Conservation (phyloP, 1,284 basidiomycete species). For the Sporisorium iseilematis-ciliati region DNA sequence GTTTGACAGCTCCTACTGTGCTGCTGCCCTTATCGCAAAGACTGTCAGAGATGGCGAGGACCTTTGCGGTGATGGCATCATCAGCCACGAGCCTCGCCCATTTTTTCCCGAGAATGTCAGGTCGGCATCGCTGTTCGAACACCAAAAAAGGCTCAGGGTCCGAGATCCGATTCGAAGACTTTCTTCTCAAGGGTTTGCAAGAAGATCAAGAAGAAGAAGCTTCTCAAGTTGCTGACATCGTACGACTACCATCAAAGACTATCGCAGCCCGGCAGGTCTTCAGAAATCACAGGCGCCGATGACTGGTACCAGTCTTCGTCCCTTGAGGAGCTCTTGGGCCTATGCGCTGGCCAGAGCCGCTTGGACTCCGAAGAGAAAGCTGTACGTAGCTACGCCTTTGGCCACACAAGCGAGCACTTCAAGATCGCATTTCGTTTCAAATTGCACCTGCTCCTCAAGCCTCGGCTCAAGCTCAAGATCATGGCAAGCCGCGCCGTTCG, state of each 20-base stretch:
- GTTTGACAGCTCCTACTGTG: slow-evolving; percentile 11
- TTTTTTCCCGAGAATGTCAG: neutral
- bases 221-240: neutral
- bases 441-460: neutral
- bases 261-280: neutral
- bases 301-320: neutral
- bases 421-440: neutral
- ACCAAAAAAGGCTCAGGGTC: slow-evolving; percentile 4
- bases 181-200: slow-evolving; percentile 33
- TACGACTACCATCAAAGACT: neutral
- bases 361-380: neutral
- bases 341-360: slow-evolving; percentile 1
- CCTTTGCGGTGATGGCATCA: slow-evolving; percentile 46
- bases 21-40: slow-evolving; percentile 21
- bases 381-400: neutral
- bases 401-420: neutral
- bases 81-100: neutral
- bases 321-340: slow-evolving; percentile 4
- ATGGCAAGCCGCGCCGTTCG: neutral
- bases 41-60: slow-evolving; percentile 27
- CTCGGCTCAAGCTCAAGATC: neutral
- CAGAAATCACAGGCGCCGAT: neutral
- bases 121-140: neutral
- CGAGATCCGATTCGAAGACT: slow-evolving; percentile 33
- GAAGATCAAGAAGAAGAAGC: slow-evolving; percentile 6